phyloP scores from a whole-genome alignment of 2,329 filamentous ascomycete species.

The Alternaria rosae region DNA sequence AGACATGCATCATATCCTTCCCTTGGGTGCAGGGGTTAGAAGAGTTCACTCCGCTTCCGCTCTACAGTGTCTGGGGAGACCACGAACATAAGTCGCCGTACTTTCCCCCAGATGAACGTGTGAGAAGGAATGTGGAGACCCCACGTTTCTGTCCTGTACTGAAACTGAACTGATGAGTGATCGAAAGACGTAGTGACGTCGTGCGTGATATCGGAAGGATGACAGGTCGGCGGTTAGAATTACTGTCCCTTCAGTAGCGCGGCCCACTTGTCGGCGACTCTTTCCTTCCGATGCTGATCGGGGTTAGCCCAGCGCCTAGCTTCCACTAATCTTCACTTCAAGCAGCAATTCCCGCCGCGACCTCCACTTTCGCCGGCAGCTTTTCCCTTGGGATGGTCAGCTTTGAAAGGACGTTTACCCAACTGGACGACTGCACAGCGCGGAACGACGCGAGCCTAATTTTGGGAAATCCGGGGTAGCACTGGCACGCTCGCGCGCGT shows the following conservation, averaged over 20 bases:
- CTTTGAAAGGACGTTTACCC: slow-evolving; percentile 12
- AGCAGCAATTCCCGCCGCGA: slow-evolving; percentile 21
- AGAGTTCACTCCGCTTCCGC: not conserved
- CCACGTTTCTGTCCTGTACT: not conserved
- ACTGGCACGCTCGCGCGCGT: slow-evolving; percentile 3
- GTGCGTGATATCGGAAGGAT: not conserved
- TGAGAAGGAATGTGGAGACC: not conserved
- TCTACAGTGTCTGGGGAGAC: not conserved
- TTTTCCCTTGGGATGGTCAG: slow-evolving; percentile 10
- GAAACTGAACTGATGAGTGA: not conserved
- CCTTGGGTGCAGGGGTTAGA: not conserved
- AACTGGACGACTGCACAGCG: slow-evolving; percentile 16
- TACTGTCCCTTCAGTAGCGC: not conserved
- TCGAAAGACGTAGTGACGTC: not conserved
- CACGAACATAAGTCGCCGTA: not conserved
- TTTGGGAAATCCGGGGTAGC: slow-evolving; percentile 31
- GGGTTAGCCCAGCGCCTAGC: not conserved
- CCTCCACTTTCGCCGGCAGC: slow-evolving; percentile 4
- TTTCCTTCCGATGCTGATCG: slow-evolving; percentile 1
- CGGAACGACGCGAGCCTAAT: slow-evolving; percentile 31
- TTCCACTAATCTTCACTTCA: not conserved
- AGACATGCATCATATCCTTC: not conserved
- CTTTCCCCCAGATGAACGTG: not conserved
- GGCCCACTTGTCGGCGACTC: slow-evolving; percentile 10
- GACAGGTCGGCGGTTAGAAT: slow-evolving; percentile 6